Conservation (phyloP, 1,284 basidiomycete species). For the Cryptococcus sp. region DNA sequence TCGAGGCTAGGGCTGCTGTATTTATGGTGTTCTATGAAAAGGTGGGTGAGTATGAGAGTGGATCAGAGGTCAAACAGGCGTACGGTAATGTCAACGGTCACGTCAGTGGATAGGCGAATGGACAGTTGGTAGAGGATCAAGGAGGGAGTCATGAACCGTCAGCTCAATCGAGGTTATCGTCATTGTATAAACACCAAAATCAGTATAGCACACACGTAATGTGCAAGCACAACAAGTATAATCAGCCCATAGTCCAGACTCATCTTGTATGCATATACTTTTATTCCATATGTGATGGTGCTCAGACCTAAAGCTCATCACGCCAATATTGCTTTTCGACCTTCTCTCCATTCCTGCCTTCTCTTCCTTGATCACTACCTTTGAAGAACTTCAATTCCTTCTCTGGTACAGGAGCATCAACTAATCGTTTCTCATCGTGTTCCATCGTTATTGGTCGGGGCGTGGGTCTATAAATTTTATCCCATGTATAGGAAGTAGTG, state of each 20-base stretch:
- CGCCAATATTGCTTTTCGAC: slow-evolving; percentile 15
- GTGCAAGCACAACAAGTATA: no score
- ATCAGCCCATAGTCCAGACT: background rate
- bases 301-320: slow-evolving; percentile 36
- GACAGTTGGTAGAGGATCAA: background rate
- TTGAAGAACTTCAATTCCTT: slow-evolving; percentile 33
- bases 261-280: no score
- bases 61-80: no score
- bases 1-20: slow-evolving; percentile 55
- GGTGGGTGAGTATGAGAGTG: slow-evolving; percentile 46
- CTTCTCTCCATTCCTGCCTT: slow-evolving; percentile 17
- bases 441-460: slow-evolving; percentile 41
- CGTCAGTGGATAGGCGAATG: background rate
- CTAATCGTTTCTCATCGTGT: slow-evolving; percentile 31
- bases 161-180: no score
- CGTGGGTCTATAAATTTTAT: slow-evolving; percentile 38
- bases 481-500: slow-evolving; percentile 32
- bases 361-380: slow-evolving; percentile 23
- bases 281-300: no score
- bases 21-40: slow-evolving; percentile 92
- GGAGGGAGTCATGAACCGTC: background rate
- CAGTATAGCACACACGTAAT: no score
- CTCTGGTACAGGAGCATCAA: slow-evolving; percentile 20
- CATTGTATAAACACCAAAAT: no score
- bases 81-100: no score